Base-by-base conservation (phyloP, 805 yeast genomes). In the Metschnikowia borealis region DNA sequence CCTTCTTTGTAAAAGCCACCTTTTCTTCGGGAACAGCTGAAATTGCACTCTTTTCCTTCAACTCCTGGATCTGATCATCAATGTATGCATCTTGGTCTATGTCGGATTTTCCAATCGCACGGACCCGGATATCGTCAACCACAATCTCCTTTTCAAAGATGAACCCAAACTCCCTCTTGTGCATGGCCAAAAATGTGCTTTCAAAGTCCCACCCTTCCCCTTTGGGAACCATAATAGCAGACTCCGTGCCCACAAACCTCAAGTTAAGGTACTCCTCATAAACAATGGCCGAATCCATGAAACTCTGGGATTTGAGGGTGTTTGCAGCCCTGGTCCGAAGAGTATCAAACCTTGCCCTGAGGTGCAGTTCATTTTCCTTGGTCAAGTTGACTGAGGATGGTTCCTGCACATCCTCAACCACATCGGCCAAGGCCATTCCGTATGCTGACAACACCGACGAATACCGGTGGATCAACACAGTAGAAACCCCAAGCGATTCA, bases 361-460 rank as follows among this genome's bases (percentile, higher is more conserved):
- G 44, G 4, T 20, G 29, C 21, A 11, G 44, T 7, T 15, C 29
- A 31, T 32, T 47, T 5, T 38, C 42, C 8, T 31, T 43, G 18
- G 31, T 36, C 35, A 50, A 44, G 6, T 17, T 39, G 38, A 51
- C 48, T 10, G 58, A 53, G 34, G 50, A 49, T 14, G 60, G 60
- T 32, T 49, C 53, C 46, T 56, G 61, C 38, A 51, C 51, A 26
- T 58, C 61, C 44, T 52, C 59, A 14, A 58, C 61, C 48, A 58
- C 57, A 34, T 58, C 61, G 2, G 61, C 61, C 50, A 58, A 52
- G 10, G 57, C 56, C 57, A 58, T 58, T 6, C 61, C 61, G 46
- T 58, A 58, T 7, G 61, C 61, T 20, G 61, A 58, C 26, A 58
- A 44, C n/a, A 58, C 56, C 10, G 61, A 58, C 35, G 57, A 53